These are phyloP conservation scores for Acer saccharum DNA, from an alignment of 345 rosid genomes.

Conservation along the genomic window DNA sequence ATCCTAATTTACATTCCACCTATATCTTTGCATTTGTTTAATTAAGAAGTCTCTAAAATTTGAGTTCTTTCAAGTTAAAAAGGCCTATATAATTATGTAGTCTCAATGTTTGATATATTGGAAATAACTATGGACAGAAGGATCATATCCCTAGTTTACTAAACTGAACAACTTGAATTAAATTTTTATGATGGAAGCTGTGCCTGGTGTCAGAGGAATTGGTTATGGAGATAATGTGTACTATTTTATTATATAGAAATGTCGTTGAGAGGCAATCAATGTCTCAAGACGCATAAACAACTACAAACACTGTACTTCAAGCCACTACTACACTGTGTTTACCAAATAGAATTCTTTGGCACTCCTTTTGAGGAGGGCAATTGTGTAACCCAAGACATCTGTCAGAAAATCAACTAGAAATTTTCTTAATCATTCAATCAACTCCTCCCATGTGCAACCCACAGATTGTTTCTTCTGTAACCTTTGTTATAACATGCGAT, in stretches of 20 bases:
- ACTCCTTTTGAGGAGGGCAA: not conserved
- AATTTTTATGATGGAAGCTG: not conserved
- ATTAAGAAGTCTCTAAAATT: not conserved
- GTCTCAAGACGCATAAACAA: slow-evolving; percentile 2
- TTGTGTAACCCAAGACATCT: slow-evolving; percentile 3
- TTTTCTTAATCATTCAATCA: slow-evolving; percentile 6
- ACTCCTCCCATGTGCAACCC: not conserved
- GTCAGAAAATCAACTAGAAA: not conserved
- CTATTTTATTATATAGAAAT: not conserved
- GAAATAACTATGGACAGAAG: slow-evolving; percentile 4
- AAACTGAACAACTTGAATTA: not conserved
- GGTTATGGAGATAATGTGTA: not conserved
- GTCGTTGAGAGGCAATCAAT: not conserved
- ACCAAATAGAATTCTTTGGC: not conserved
- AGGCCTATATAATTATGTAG: not conserved
- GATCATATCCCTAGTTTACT: not conserved
- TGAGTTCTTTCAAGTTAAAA: not conserved
- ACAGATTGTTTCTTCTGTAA: slow-evolving; percentile 6
- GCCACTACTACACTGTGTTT: not conserved
- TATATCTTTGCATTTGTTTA: not conserved
- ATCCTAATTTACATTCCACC: not conserved
- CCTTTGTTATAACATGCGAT: not conserved
- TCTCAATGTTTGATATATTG: not conserved
- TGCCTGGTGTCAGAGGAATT: not conserved
- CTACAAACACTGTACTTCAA: not conserved